Evolutionary conservation across 331 rosid species (phyloP).

Genomic region (Pyrus hybrid): DNA sequence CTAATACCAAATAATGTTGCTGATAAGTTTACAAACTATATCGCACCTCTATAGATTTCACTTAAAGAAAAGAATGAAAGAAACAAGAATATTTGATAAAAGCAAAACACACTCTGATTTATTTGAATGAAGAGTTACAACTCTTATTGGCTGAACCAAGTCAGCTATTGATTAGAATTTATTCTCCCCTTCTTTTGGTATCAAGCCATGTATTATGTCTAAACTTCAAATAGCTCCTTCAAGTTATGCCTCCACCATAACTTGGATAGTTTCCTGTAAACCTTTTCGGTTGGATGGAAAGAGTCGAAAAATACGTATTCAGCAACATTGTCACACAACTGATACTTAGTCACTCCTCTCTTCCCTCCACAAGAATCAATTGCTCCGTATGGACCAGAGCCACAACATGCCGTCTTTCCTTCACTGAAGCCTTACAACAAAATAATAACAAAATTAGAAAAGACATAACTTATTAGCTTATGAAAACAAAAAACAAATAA

Average conservation of each 20-base stretch:
- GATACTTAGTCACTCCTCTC: neutral
- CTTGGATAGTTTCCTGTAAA: neutral
- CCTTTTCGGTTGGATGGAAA: conserved; percentile 9
- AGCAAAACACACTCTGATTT: no score
- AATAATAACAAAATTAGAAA: neutral
- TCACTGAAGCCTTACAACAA: conserved; percentile 12
- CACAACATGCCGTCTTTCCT: conserved; percentile 16
- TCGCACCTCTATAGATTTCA: no score
- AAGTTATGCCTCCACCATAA: neutral
- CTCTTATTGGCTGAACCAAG: no score
- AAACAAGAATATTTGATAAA: no score
- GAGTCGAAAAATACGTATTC: conserved; percentile 10
- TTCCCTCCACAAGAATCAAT: conserved; percentile 3
- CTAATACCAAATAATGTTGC: no score
- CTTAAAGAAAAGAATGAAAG: no score
- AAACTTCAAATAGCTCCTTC: neutral
- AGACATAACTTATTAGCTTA: neutral
- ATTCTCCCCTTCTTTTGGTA: no score
- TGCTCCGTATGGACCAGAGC: conserved; percentile 14
- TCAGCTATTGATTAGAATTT: no score
- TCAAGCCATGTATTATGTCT: neutral
- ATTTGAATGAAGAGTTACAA: no score
- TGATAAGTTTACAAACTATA: no score
- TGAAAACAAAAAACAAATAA: neutral
- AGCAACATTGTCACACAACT: conserved; percentile 1